A percentile compares a stretch with the other conserved stretches of the same genome.
phyloP scores from a whole-genome alignment of 2,329 filamentous ascomycete genomes.

The Colletotrichum lentis region DNA sequence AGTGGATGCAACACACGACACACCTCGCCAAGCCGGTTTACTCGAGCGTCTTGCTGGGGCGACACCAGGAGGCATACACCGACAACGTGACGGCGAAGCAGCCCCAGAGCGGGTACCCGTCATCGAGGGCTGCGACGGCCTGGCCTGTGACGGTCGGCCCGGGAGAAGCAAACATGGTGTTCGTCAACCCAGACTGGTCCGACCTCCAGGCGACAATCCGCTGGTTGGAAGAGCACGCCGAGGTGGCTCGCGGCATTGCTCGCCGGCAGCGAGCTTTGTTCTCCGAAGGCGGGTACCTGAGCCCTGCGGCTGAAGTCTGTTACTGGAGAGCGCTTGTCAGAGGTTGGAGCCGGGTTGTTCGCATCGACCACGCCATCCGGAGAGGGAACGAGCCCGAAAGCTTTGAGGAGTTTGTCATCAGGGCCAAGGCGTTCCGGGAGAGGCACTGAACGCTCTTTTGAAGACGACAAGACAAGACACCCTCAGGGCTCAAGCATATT shows the following conservation, averaged over 20 bases:
- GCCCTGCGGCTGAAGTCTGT: conserved; percentile 60
- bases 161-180: conserved; percentile 58
- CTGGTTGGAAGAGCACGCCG: conserved; percentile 56
- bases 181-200: conserved; percentile 60
- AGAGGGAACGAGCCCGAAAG: conserved; percentile 35
- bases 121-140: conserved; percentile 32
- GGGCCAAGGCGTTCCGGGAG: background rate
- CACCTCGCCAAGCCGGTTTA: conserved; percentile 58
- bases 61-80: background rate
- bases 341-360: conserved; percentile 56
- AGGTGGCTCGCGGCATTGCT: conserved; percentile 57
- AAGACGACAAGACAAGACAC: background rate
- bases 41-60: conserved; percentile 44
- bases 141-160: conserved; percentile 52
- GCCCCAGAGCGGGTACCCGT: background rate
- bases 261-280: conserved; percentile 55
- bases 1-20: conserved; percentile 60
- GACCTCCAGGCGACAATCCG: conserved; percentile 56
- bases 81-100: background rate
- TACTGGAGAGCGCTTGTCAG: conserved; percentile 61
- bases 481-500: background rate
- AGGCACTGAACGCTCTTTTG: background rate
- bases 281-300: conserved; percentile 55
- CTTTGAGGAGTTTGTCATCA: conserved; percentile 31
- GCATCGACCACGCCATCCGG: conserved; percentile 43